Conservation (phyloP, 371 early-diverging fungal species). For the Paramicrosporidium saccamoebae region DNA sequence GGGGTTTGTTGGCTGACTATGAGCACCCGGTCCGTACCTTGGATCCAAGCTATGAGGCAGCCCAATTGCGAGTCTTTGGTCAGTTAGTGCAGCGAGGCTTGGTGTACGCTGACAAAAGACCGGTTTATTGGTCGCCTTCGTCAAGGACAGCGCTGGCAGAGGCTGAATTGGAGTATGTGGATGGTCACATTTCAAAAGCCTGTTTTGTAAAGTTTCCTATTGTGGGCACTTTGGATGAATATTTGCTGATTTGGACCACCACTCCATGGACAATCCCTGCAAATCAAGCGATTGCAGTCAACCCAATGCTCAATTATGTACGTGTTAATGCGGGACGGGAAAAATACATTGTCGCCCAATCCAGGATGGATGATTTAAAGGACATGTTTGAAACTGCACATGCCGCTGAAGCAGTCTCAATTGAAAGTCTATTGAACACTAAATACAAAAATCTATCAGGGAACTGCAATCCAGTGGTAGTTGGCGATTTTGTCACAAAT, state of each 20-base stretch:
- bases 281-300: constrained; percentile 43
- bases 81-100: constrained; percentile 33
- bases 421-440: constrained; percentile 13
- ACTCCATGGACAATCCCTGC: constrained; percentile 88
- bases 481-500: constrained; percentile 36
- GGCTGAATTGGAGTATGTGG: constrained; percentile 57
- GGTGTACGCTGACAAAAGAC: constrained; percentile 36
- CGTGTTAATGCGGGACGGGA: not conserved
- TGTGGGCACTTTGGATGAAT: constrained; percentile 1
- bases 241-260: constrained; percentile 65
- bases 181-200: constrained; percentile 32
- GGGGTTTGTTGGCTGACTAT: constrained; percentile 59
- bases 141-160: constrained; percentile 72
- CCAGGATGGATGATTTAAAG: constrained; percentile 3
- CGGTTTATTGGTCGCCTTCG: constrained; percentile 72
- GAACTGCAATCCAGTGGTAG: constrained; percentile 11
- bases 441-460: constrained; percentile 27
- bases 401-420: constrained; percentile 5
- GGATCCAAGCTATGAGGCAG: constrained; percentile 33
- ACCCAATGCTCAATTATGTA: constrained; percentile 28
- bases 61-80: constrained; percentile 33
- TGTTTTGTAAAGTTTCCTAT: constrained; percentile 28
- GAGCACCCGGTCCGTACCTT: constrained; percentile 32
- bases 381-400: constrained; percentile 13
- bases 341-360: constrained; percentile 3